Evolutionary conservation across 768 basidiomycete genomes (phyloP).

Genomic region (Agrocybe praecox): DNA sequence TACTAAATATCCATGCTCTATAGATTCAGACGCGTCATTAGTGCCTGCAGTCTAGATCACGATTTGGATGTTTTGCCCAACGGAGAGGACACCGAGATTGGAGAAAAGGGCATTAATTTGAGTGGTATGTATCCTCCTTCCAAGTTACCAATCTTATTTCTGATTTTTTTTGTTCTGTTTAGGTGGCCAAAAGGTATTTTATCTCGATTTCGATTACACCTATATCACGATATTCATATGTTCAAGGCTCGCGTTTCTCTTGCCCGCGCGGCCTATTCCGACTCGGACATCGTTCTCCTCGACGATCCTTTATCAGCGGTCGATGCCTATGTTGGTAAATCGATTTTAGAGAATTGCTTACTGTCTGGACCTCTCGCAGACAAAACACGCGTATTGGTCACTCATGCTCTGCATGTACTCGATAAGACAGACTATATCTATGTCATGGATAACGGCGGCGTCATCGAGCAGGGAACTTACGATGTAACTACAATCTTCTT

Average conservation of each 20-base stretch:
- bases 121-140: constrained; percentile 40
- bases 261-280: constrained; percentile 77
- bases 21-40: constrained; percentile 59
- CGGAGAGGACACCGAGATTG: constrained; percentile 72
- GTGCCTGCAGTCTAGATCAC: constrained; percentile 67
- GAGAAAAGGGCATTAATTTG: constrained; percentile 76
- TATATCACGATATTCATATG: neutral
- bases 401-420: constrained; percentile 58
- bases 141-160: neutral
- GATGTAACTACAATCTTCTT: constrained; percentile 32
- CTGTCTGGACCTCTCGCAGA: constrained; percentile 52
- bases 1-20: too few species aligned
- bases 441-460: constrained; percentile 58
- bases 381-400: constrained; percentile 65
- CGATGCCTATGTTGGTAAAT: constrained; percentile 75
- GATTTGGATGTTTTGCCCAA: constrained; percentile 75
- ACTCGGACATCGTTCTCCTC: constrained; percentile 73
- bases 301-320: constrained; percentile 88
- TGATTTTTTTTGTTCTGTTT: neutral
- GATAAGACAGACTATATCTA: constrained; percentile 67
- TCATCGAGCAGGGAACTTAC: constrained; percentile 68
- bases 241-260: constrained; percentile 72
- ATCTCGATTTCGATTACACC: neutral
- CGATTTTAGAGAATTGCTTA: constrained; percentile 65
- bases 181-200: constrained; percentile 39